Evolutionary conservation across 345 rosid species (phyloP), one percentile per base, ranked within the genome.

Genomic region (Linum trigynum): DNA sequence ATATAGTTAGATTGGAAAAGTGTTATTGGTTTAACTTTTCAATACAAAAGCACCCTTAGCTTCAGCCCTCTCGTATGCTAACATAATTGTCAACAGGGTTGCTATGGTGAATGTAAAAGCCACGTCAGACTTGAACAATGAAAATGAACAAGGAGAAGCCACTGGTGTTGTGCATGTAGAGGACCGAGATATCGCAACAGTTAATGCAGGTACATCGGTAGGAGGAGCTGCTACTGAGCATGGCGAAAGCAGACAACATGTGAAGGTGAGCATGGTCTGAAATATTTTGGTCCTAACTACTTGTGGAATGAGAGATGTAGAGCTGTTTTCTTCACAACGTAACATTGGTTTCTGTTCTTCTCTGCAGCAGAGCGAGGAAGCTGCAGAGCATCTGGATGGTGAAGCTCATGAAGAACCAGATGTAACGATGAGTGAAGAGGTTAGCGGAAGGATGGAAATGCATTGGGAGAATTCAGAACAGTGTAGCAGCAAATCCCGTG

Each of bases 351-450:
- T 57, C 35, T 62, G 15, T 23, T 62, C 36, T 14, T 65, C 65
- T 23, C 53, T 66, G 67, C 71, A 5, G 53, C 82, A 92, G 98
- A 57, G 66, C 72, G 87, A 76, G 61, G 65, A 66, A 55, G 72
- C 39, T 32, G 74, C 57, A 32, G 81, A 74, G 65, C 63, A 72
- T 50, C 71, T 74, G 57, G 86, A 76, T 14, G 82, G 76, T 59
- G 76, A 81, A 55, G 81, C 74, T 45, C 77, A 69, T 36, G 64
- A 78, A 56, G 79, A 23, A 16, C 80, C 73, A 60, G 76, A 80
- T 65, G 70, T 63, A 15, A 81, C 79, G 43, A 59, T 81, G 76
- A 90, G 95, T 61, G 96, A 90, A 77, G 98, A 88, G 79, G 89
- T 85, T 59, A 86, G 83, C 74, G 87, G 79, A 70, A 85, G 89